phyloP scores from a whole-genome alignment of 2,329 filamentous ascomycete species.

The Akanthomyces uredinophilus region DNA sequence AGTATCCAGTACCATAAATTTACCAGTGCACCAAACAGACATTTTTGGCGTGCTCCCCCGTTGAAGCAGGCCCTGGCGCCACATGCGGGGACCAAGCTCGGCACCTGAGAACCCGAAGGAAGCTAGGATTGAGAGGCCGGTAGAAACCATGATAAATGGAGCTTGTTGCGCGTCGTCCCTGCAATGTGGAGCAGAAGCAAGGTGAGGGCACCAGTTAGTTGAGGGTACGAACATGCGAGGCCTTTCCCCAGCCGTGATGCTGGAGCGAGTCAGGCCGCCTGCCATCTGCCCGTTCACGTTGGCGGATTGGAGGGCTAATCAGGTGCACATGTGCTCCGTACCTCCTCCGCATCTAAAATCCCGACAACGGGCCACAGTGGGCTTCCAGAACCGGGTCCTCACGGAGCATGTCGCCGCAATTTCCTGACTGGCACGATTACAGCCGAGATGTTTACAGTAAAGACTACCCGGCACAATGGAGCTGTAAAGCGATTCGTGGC shows the following conservation, averaged over 20 bases:
- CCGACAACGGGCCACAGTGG: neutral
- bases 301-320: too few species aligned
- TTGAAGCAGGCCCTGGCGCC: neutral
- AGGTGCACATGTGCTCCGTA: neutral
- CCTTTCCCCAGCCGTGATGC: neutral
- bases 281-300: neutral
- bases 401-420: neutral
- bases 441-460: neutral
- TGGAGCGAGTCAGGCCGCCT: constrained; percentile 3
- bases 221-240: neutral
- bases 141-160: constrained; percentile 8
- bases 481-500: neutral
- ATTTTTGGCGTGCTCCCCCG: neutral
- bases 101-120: neutral
- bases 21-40: neutral
- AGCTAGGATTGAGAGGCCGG: neutral
- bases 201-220: neutral
- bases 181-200: neutral
- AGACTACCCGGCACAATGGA: neutral
- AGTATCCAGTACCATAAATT: neutral
- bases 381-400: neutral
- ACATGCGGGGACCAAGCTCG: neutral
- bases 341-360: neutral
- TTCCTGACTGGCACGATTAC: neutral
- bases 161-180: neutral